Percentiles rank a stretch among this genome's conserved stretches.
Evolutionary conservation across 306 rosid genomes (phyloP).

Genomic region (Oemleria cerasiformis): DNA sequence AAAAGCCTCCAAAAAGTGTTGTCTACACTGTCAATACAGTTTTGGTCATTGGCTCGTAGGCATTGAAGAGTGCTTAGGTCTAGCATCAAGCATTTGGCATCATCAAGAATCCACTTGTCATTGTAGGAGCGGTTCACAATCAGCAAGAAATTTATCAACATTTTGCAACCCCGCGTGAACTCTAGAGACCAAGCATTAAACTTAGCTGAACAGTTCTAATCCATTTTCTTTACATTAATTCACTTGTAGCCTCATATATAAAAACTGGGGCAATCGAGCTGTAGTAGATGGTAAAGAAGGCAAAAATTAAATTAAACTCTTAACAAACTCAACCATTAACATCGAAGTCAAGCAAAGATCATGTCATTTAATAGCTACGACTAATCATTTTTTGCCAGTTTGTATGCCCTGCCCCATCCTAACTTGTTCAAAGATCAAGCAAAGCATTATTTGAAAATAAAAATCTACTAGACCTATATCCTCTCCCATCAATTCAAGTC

Average conservation of each 20-base stretch:
- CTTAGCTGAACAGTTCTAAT: conserved; percentile 16
- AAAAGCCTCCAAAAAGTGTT: conserved; percentile 54
- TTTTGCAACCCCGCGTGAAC: conserved; percentile 43
- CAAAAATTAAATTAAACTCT: background rate
- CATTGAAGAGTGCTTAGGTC: conserved; percentile 28
- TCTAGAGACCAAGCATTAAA: conserved; percentile 40
- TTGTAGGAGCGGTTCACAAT: conserved; percentile 34
- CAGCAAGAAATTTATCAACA: conserved; percentile 40
- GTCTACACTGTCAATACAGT: conserved; percentile 52
- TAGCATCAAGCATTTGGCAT: conserved; percentile 43
- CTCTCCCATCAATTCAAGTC: conserved; percentile 21
- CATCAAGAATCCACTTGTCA: conserved; percentile 48
- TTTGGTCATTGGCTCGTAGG: conserved; percentile 45
- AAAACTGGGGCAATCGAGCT: conserved; percentile 37
- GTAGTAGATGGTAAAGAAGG: conserved; percentile 23
- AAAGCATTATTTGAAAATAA: background rate
- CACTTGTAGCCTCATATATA: conserved; percentile 19
- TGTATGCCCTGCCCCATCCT: conserved; percentile 13
- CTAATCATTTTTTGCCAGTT: background rate
- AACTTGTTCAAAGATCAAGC: conserved; percentile 20
- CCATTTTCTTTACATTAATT: conserved; percentile 33
- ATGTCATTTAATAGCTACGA: conserved; percentile 2
- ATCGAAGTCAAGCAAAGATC: background rate
- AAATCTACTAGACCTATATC: conserved; percentile 26
- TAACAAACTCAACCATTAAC: background rate